Evolutionary conservation across 2,329 filamentous ascomycete species (phyloP).

Genomic region (Microsporum audouinii): DNA sequence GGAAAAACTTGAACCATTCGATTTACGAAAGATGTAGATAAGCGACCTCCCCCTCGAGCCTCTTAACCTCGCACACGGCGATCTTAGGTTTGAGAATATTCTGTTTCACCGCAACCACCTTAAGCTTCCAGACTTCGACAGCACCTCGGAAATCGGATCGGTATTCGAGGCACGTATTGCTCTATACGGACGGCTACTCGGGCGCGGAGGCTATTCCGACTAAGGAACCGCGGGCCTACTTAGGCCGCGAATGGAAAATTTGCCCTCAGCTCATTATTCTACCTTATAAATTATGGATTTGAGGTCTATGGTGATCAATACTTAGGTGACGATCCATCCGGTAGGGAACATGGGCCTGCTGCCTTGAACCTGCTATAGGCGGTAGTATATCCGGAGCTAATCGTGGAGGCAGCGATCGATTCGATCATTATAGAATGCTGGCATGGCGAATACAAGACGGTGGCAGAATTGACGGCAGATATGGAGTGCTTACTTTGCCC

Average conservation of each 20-base stretch:
- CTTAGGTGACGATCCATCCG: slow-evolving; percentile 17
- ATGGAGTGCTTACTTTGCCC: not conserved
- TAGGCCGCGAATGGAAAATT: slow-evolving; percentile 24
- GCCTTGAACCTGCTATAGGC: not conserved
- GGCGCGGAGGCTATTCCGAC: not conserved
- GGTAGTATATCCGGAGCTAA: slow-evolving; percentile 16
- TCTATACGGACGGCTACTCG: slow-evolving; percentile 21
- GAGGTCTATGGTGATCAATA: slow-evolving; percentile 21
- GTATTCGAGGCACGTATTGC: slow-evolving; percentile 18
- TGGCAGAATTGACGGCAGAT: slow-evolving; percentile 2
- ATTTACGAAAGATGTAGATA: slow-evolving; percentile 23
- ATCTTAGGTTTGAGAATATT: slow-evolving; percentile 25
- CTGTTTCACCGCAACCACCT: slow-evolving; percentile 21
- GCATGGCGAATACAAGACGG: slow-evolving; percentile 6
- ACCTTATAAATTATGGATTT: slow-evolving; percentile 24
- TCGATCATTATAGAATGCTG: slow-evolving; percentile 13
- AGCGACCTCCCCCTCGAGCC: slow-evolving; percentile 25
- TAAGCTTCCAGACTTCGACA: slow-evolving; percentile 24
- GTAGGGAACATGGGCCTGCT: slow-evolving; percentile 16
- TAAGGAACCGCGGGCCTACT: slow-evolving; percentile 17
- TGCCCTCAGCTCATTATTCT: slow-evolving; percentile 24
- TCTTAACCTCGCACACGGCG: slow-evolving; percentile 24
- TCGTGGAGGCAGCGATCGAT: slow-evolving; percentile 19
- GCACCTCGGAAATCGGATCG: slow-evolving; percentile 19
- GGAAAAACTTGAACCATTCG: slow-evolving; percentile 20